Conservation (phyloP, 2,329 filamentous ascomycete genomes). For the Periconia sp. region DNA sequence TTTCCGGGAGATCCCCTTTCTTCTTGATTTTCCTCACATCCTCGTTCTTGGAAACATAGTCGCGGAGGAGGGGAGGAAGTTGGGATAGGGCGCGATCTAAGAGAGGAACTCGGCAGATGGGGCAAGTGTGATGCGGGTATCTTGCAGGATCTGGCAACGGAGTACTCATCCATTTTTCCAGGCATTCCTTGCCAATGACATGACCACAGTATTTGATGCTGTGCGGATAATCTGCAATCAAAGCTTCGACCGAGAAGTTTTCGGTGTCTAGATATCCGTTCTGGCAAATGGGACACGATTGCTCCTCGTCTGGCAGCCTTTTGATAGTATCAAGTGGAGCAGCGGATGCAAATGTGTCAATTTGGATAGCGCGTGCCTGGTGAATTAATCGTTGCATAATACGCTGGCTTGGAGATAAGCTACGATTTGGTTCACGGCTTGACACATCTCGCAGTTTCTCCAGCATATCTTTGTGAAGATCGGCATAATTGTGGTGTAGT, state of each 20-base stretch:
- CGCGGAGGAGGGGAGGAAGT: not conserved
- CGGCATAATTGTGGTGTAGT: slow-evolving; percentile 15
- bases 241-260: slow-evolving; percentile 9
- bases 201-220: slow-evolving; percentile 31
- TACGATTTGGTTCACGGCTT: not conserved
- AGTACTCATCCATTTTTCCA: slow-evolving; percentile 25
- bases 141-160: slow-evolving; percentile 21
- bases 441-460: not conserved
- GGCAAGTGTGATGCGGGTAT: slow-evolving; percentile 23
- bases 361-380: not conserved
- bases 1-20: slow-evolving; percentile 9
- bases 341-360: slow-evolving; percentile 27
- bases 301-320: slow-evolving; percentile 11
- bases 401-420: not conserved
- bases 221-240: slow-evolving; percentile 24
- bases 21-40: slow-evolving; percentile 9
- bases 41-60: slow-evolving; percentile 10
- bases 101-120: slow-evolving; percentile 21
- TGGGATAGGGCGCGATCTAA: slow-evolving; percentile 8
- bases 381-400: slow-evolving; percentile 4
- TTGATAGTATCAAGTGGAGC: slow-evolving; percentile 12
- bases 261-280: slow-evolving; percentile 17
- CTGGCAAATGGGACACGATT: slow-evolving; percentile 21
- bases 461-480: slow-evolving; percentile 5
- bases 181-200: slow-evolving; percentile 23